Percentiles rank a stretch among this genome's conserved stretches.
phyloP scores from a whole-genome alignment of 176 grass and related monocot genomes.

The Ampelocalamus luodianensis region DNA sequence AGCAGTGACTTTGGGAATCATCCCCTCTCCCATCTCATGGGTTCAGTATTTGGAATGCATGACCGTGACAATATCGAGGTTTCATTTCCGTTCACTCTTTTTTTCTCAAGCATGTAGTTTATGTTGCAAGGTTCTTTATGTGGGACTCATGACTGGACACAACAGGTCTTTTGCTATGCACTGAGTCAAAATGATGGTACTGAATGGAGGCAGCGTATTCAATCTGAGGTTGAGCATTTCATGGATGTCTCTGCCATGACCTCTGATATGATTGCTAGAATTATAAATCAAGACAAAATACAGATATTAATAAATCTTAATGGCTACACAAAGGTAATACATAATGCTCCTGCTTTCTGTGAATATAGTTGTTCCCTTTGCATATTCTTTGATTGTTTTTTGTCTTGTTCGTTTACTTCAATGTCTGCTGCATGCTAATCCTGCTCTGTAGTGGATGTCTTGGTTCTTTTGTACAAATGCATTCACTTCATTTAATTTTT shows the following conservation, averaged over 20 bases:
- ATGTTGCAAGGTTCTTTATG: conserved; percentile 3
- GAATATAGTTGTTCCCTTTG: neutral
- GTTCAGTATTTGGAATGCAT: conserved; percentile 92
- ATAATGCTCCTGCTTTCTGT: conserved; percentile 5
- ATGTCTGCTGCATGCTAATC: neutral
- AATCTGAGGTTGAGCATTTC: conserved; percentile 89
- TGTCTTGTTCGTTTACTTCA: neutral
- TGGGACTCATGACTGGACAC: neutral
- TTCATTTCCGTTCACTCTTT: conserved; percentile 8
- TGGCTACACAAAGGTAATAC: conserved; percentile 85
- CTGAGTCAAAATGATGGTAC: conserved; percentile 90
- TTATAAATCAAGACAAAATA: conserved; percentile 87
- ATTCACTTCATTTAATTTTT: neutral
- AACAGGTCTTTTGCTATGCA: conserved; percentile 88
- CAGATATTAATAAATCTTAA: conserved; percentile 94
- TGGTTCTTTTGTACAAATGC: neutral
- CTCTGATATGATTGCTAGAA: conserved; percentile 75
- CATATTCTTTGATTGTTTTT: neutral
- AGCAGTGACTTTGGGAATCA: conserved; percentile 97
- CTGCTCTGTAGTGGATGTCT: neutral
- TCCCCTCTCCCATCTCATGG: conserved; percentile 96
- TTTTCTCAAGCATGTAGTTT: neutral
- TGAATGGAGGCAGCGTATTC: conserved; percentile 87
- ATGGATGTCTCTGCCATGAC: conserved; percentile 82
- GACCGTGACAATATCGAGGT: conserved; percentile 77